Percentiles rank a stretch among this genome's conserved stretches.
Conservation (phyloP, 1,139 yeast genomes). For the Blastobotrys raffinosifermentans region DNA sequence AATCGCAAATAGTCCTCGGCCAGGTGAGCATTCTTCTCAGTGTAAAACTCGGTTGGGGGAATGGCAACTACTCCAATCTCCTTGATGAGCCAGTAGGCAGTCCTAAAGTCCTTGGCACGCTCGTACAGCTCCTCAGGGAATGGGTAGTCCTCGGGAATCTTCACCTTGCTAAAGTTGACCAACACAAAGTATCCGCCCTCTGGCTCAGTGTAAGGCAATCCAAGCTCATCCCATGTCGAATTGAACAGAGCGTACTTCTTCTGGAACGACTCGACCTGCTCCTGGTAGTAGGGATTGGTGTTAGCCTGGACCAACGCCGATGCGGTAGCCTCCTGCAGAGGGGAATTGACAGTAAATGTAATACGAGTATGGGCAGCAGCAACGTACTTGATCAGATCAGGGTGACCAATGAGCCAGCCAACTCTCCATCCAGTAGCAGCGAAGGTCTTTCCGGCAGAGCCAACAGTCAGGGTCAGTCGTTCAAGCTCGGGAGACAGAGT, state of each 20-base stretch:
- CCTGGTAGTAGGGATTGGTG: constrained; percentile 57
- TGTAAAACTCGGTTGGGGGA: constrained; percentile 92
- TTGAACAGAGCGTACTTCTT: constrained; percentile 69
- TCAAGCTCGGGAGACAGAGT: constrained; percentile 72
- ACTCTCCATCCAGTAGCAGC: constrained; percentile 99
- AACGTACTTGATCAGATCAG: constrained; percentile 73
- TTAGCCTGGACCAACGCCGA: constrained; percentile 62
- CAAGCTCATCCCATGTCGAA: constrained; percentile 74
- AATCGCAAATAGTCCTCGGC: constrained; percentile 85
- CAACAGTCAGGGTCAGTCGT: constrained; percentile 78
- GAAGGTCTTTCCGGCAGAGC: constrained; percentile 95
- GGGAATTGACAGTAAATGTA: constrained; percentile 83
- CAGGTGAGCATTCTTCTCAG: constrained; percentile 60
- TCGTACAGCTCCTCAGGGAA: constrained; percentile 63
- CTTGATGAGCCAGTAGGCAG: constrained; percentile 87
- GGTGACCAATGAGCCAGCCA: constrained; percentile 89
- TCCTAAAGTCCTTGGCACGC: constrained; percentile 77
- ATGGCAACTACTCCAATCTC: constrained; percentile 93
- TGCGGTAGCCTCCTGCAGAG: constrained; percentile 91
- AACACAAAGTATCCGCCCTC: constrained; percentile 91
- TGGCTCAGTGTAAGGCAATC: constrained; percentile 80
- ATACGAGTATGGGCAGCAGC: constrained; percentile 91
- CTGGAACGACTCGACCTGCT: constrained; percentile 59
- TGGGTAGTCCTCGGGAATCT: constrained; percentile 64
- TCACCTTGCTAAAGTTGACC: constrained; percentile 77